A percentile compares a stretch with the other conserved stretches of the same genome.
phyloP scores from a whole-genome alignment of 169 alveolate species.

The Cryptosporidium canis region DNA sequence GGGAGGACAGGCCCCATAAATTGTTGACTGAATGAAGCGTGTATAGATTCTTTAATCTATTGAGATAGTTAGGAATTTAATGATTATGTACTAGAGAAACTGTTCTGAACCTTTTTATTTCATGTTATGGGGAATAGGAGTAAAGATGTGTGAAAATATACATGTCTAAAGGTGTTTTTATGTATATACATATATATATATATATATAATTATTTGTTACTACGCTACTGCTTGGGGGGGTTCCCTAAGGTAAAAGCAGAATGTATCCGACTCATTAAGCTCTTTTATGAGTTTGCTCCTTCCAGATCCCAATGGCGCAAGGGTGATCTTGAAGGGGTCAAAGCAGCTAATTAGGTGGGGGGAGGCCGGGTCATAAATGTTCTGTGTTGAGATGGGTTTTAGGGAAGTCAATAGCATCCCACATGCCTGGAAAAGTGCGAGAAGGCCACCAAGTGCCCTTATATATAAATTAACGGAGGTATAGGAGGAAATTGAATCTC shows the following conservation, averaged over 20 bases:
- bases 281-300: conserved; percentile 1
- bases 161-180: too few relatives aligned
- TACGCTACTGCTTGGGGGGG: conserved; percentile 25
- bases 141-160: too few relatives aligned
- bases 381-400: conserved; percentile 28
- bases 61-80: conserved; percentile 34
- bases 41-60: neutral
- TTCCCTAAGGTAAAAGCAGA: conserved; percentile 21
- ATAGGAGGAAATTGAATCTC: neutral
- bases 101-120: too few relatives aligned
- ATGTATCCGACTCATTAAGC: conserved; percentile 9
- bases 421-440: neutral
- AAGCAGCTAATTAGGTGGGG: conserved; percentile 36
- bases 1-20: conserved; percentile 74
- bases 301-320: neutral
- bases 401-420: conserved; percentile 2
- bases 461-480: neutral
- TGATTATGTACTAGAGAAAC: neutral
- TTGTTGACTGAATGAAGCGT: neutral
- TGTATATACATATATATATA: neutral
- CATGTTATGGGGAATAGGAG: too few relatives aligned
- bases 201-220: neutral
- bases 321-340: neutral
- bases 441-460: neutral
- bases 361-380: conserved; percentile 15